Evolutionary conservation across 78 protist species (phyloP), one percentile per base, ranked within the genome.

Genomic region (Goniomonas avonlea): DNA sequence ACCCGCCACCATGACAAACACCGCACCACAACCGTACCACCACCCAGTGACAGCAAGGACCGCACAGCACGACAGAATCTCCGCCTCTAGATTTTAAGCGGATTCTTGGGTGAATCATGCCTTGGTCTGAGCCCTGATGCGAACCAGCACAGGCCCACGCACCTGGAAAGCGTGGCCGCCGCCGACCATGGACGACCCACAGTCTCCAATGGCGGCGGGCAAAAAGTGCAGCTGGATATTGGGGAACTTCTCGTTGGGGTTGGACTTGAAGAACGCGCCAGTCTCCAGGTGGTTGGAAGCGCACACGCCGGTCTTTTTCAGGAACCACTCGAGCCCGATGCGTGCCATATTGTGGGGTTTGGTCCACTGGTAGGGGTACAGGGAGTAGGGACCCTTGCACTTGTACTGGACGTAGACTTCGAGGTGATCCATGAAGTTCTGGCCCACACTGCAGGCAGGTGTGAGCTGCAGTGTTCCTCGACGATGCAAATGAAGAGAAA

Each of bases 131-230:
- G 35, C 13, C 13, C 53, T 45, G 53, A 13, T 45, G 53, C 9
- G 53, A 45, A 9, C 25, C 13, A 17, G 53, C 9, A 45, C 25
- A 45, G 25, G 53, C 53, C 53, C 45, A 5, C 35, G 69, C 15
- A 41, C 34, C 29, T 68, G 75, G 21, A 68, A 9, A 17, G 58
- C 20, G 34, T 68, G 75, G 5, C 53, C 56, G 7, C 20, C 35
- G 13, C n/a, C n/a, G n/a, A n/a, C n/a, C n/a, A n/a, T n/a, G n/a
- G n/a, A n/a, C n/a, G n/a, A n/a, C n/a, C n/a, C n/a, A n/a, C n/a
- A n/a, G n/a, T n/a, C n/a, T n/a, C n/a, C n/a, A n/a, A 71, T 40
- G 40, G 71, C 81, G 61, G 59, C 55, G 21, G 81, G 81, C 70
- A 53, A 5, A 53, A 76, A 76, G 58, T 76, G 81, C 38, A 29